Evolutionary conservation across 2,329 filamentous ascomycete species (phyloP).

Genomic region (Colletotrichum abscissum): DNA sequence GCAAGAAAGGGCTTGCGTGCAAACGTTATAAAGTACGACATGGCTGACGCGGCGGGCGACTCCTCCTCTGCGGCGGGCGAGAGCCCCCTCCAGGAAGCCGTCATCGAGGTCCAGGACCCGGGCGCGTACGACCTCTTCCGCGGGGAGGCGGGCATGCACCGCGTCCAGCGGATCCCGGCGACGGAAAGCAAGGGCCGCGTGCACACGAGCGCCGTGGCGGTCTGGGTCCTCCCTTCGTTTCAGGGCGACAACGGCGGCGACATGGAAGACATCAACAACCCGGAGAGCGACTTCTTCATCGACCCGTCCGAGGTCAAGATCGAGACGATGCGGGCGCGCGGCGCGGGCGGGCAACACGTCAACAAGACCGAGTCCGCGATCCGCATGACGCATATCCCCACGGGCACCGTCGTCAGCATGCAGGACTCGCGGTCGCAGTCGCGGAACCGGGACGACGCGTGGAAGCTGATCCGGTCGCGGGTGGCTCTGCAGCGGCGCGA

Average conservation of each 20-base stretch:
- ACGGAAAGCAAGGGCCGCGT: conserved; percentile 93
- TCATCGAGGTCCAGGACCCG: conserved; percentile 82
- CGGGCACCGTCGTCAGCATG: conserved; percentile 87
- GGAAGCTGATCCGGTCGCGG: conserved; percentile 84
- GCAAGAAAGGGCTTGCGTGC: conserved; percentile 73
- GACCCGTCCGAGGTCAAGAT: conserved; percentile 83
- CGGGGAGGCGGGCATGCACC: conserved; percentile 92
- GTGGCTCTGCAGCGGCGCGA: conserved; percentile 85
- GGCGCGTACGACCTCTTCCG: conserved; percentile 86
- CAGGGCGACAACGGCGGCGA: conserved; percentile 64
- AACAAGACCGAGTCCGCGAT: conserved; percentile 98
- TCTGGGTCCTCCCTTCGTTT: conserved; percentile 91
- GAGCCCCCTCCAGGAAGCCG: conserved; percentile 82
- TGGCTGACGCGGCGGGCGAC: conserved; percentile 71
- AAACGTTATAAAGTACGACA: conserved; percentile 83
- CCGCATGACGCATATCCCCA: conserved; percentile 89
- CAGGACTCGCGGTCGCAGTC: conserved; percentile 93
- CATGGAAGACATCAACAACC: conserved; percentile 76
- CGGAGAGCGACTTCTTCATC: conserved; percentile 91
- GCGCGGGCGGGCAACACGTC: conserved; percentile 96
- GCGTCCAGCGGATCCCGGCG: conserved; percentile 91
- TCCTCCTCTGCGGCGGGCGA: conserved; percentile 68
- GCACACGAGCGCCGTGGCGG: conserved; percentile 91
- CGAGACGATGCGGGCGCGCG: conserved; percentile 92
- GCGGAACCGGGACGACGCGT: conserved; percentile 88